Conservation (phyloP, 2,329 filamentous ascomycete species). For the Stemphylium lycopersici region DNA sequence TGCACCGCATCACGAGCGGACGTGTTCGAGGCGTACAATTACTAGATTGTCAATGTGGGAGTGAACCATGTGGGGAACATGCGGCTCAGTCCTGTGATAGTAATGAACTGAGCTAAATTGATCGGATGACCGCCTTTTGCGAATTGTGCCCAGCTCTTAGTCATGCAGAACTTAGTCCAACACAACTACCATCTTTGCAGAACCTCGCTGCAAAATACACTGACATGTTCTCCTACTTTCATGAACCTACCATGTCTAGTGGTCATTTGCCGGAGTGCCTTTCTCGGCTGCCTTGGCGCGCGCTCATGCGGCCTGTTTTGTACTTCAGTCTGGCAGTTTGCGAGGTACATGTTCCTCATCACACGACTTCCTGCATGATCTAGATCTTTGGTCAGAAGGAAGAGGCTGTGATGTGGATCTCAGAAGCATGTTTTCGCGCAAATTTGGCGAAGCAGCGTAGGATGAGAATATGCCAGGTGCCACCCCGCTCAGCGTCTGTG, state of each 20-base stretch:
- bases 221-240: not conserved
- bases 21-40: slow-evolving; percentile 18
- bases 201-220: not conserved
- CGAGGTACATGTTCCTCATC: not conserved
- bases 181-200: not conserved
- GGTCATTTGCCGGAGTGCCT: not conserved
- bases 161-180: not conserved
- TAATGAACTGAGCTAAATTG: slow-evolving; percentile 1
- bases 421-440: not conserved
- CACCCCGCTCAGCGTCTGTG: not conserved
- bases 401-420: not conserved
- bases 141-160: not conserved
- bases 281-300: not conserved
- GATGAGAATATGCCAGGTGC: not conserved
- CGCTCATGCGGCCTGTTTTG: not conserved
- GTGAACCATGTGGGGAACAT: slow-evolving; percentile 14
- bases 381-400: not conserved
- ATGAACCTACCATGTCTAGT: not conserved
- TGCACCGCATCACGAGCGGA: slow-evolving; percentile 19
- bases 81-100: slow-evolving; percentile 18
- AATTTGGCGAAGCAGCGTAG: not conserved
- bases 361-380: not conserved
- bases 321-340: not conserved
- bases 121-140: not conserved
- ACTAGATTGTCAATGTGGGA: slow-evolving; percentile 11